These are phyloP conservation scores for Suillus subalutaceus DNA, from an alignment of 768 basidiomycete genomes.

Conservation along the genomic window DNA sequence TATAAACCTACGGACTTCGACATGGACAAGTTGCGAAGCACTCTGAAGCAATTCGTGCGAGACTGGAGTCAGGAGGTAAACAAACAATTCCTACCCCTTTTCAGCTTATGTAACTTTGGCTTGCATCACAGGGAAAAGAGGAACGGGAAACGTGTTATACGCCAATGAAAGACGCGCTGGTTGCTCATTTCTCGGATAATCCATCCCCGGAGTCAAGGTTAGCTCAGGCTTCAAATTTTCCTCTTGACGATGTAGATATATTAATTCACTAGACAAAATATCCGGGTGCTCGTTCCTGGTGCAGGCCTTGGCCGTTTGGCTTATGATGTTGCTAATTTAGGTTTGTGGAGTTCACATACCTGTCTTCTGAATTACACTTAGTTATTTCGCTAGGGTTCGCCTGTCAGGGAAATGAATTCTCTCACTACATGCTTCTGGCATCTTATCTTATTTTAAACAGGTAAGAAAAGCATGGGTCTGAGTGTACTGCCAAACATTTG, in stretches of 20 bases:
- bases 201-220: constrained; percentile 1
- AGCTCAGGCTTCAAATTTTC: background rate
- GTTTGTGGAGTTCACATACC: constrained; percentile 41
- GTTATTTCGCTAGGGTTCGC: constrained; percentile 65
- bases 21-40: constrained; percentile 91
- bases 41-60: constrained; percentile 88
- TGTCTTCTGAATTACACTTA: constrained; percentile 3
- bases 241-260: constrained; percentile 33
- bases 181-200: constrained; percentile 54
- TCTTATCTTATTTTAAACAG: constrained; percentile 89
- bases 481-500: background rate
- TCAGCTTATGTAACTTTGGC: background rate
- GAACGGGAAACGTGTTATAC: constrained; percentile 82
- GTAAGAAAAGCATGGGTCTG: constrained; percentile 41
- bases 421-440: constrained; percentile 90
- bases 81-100: constrained; percentile 4
- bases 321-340: constrained; percentile 83
- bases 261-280: constrained; percentile 50
- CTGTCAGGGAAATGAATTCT: constrained; percentile 95
- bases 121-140: constrained; percentile 54
- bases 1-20: constrained; percentile 69
- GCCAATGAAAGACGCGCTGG: constrained; percentile 79
- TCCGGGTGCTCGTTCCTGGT: constrained; percentile 87
- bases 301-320: constrained; percentile 88
- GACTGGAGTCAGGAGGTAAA: constrained; percentile 89